Conservation (phyloP, 2,329 filamentous ascomycete genomes). For the Clarireedia hainanense region DNA sequence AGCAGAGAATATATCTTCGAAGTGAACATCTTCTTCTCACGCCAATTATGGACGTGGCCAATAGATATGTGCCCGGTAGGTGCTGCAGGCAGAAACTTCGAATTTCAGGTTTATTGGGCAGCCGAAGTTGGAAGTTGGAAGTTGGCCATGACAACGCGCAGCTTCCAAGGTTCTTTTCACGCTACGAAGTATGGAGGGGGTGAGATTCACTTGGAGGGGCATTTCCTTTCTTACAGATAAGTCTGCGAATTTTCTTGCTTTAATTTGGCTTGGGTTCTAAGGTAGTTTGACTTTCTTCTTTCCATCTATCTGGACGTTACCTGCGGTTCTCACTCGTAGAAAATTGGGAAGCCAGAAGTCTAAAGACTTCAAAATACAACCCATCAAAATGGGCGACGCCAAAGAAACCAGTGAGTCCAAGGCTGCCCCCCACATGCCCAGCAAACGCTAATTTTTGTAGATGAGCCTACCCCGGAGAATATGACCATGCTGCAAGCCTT, state of each 20-base stretch:
- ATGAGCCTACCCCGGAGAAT: slow-evolving; percentile 35
- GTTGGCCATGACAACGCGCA: too few relatives aligned
- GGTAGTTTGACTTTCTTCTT: too few relatives aligned
- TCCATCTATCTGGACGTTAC: too few relatives aligned
- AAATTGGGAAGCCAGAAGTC: too few relatives aligned
- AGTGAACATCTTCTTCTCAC: not conserved
- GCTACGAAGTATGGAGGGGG: too few relatives aligned
- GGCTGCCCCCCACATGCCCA: not conserved
- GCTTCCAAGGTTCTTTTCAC: too few relatives aligned
- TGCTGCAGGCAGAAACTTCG: not conserved
- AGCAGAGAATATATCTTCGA: not conserved
- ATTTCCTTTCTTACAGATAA: not conserved
- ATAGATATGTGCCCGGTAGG: too few relatives aligned
- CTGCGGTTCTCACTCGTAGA: too few relatives aligned
- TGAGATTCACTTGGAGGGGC: not conserved
- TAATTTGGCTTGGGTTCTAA: too few relatives aligned
- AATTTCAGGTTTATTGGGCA: not conserved
- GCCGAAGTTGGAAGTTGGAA: too few relatives aligned
- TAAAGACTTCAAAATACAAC: not conserved
- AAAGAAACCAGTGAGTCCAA: slow-evolving; percentile 3
- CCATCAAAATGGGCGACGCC: slow-evolving; percentile 3
- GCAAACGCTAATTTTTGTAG: not conserved
- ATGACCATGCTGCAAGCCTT: slow-evolving; percentile 60
- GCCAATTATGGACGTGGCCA: too few relatives aligned
- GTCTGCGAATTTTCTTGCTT: too few relatives aligned